phyloP scores from a whole-genome alignment of 2,329 filamentous ascomycete genomes.

The Pseudocercospora vitis region DNA sequence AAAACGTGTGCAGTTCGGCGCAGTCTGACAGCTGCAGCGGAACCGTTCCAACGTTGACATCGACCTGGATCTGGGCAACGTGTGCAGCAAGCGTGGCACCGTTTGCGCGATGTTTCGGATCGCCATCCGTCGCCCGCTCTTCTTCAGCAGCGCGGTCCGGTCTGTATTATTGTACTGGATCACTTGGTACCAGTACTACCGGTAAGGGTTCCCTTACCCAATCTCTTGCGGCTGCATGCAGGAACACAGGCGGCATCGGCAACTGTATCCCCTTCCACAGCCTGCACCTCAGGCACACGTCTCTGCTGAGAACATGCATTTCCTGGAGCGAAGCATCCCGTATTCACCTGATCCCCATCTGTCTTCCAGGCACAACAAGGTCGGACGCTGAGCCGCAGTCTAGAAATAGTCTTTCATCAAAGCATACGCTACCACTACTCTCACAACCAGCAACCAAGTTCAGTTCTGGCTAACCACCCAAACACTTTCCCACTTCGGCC shows the following conservation, averaged over 20 bases:
- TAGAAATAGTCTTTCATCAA: too few species aligned
- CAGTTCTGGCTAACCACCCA: not conserved
- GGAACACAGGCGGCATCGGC: not conserved
- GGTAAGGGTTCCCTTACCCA: constrained; percentile 1
- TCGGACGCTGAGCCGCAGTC: too few species aligned
- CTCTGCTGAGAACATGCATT: too few species aligned
- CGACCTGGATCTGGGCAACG: too few species aligned
- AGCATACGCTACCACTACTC: not conserved
- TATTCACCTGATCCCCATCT: too few species aligned
- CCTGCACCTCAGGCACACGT: not conserved
- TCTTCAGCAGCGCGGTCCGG: not conserved
- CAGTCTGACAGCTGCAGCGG: not conserved
- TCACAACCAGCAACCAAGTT: not conserved
- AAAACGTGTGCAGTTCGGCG: not conserved
- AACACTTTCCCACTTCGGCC: not conserved
- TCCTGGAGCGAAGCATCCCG: too few species aligned
- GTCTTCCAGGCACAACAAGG: too few species aligned
- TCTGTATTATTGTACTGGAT: not conserved
- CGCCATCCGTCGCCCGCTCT: not conserved
- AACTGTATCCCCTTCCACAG: not conserved
- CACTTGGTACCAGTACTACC: not conserved
- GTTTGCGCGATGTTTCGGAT: constrained; percentile 1
- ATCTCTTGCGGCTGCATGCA: constrained; percentile 2
- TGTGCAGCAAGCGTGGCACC: not conserved
- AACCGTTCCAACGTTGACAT: not conserved